Evolutionary conservation across 768 basidiomycete species (phyloP), one percentile per base, ranked within the genome.

Genomic region (Leccinum barrowsii): DNA sequence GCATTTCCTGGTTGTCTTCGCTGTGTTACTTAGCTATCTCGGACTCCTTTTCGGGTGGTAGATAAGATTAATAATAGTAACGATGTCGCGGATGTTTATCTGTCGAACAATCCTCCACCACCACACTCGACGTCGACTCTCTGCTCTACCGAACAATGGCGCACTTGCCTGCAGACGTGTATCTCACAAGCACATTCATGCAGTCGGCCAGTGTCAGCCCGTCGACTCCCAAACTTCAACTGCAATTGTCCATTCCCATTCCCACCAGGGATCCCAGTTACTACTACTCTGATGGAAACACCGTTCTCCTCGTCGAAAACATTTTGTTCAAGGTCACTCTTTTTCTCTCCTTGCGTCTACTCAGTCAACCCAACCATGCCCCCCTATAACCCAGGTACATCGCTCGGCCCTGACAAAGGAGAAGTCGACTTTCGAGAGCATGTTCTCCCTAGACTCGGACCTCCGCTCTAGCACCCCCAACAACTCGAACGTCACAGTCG

Each of bases 241-340:
- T 72, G 17, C 71, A 72, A 24, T 54, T 72, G 1, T 72, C 73
- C 48, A 71, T 71, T 51, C 70, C 70, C 19, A 72, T 72, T 57
- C 71, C 71, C n/a, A 64, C 57, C 52, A 71, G 73, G 44, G 77
- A 82, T 54, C 62, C 71, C 1, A 66, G 72, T 28, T 82, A 77
- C 57, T 83, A 76, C 61, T 70, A 72, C 50, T 71, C 71, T 0
- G 71, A 71, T 56, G 79, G 77, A 21, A 73, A 74, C 50, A 78
- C 76, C 42, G 71, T 79, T 30, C 62, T 84, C 1, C 73, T 77
- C 32, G 77, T 82, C 13, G 74, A 73, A 59, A 75, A 74, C 42
- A 77, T 71, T 0, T 56, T 83, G 19, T 84, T 83, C 74, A 82
- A 81, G 75, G 83, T 83, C 63, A 34, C 63, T 61, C 42, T 46